Evolutionary conservation across 2,329 filamentous ascomycete species (phyloP).

Genomic region (Aplosporella prunicola): DNA sequence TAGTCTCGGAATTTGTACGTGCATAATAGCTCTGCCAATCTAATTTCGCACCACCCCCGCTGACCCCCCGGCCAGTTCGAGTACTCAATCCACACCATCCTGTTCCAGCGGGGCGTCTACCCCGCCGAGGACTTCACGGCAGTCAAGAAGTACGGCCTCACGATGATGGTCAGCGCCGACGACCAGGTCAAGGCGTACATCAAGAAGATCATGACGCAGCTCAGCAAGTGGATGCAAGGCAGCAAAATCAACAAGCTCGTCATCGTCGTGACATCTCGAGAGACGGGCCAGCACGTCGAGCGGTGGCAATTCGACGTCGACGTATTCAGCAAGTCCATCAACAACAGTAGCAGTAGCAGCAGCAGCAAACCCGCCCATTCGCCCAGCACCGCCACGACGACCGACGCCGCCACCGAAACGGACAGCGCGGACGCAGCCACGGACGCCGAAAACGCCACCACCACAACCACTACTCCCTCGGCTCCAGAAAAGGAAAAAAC

Average conservation of each 20-base stretch:
- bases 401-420: constrained; percentile 19
- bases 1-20: constrained; percentile 90
- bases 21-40: neutral
- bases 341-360: neutral
- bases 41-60: neutral
- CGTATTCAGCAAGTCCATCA: constrained; percentile 13
- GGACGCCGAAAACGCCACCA: constrained; percentile 60
- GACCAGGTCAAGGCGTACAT: constrained; percentile 99
- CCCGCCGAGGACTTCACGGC: constrained; percentile 94
- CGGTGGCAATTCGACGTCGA: constrained; percentile 92
- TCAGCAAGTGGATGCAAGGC: constrained; percentile 95
- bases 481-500: constrained; percentile 55
- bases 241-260: constrained; percentile 97
- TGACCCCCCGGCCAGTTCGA: constrained; percentile 59
- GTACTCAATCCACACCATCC: constrained; percentile 94
- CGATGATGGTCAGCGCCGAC: constrained; percentile 91
- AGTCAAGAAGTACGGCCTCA: constrained; percentile 98
- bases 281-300: constrained; percentile 92
- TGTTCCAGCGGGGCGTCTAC: constrained; percentile 81
- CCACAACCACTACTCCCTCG: neutral
- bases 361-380: neutral
- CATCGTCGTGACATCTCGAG: constrained; percentile 92
- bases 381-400: neutral
- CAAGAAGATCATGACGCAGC: constrained; percentile 97
- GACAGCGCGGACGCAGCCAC: constrained; percentile 40